Percentiles rank a stretch among this genome's conserved stretches.
These are phyloP conservation scores for Stygiomarasmius scandens DNA, from an alignment of 1,284 basidiomycete species.

Conservation along the genomic window DNA sequence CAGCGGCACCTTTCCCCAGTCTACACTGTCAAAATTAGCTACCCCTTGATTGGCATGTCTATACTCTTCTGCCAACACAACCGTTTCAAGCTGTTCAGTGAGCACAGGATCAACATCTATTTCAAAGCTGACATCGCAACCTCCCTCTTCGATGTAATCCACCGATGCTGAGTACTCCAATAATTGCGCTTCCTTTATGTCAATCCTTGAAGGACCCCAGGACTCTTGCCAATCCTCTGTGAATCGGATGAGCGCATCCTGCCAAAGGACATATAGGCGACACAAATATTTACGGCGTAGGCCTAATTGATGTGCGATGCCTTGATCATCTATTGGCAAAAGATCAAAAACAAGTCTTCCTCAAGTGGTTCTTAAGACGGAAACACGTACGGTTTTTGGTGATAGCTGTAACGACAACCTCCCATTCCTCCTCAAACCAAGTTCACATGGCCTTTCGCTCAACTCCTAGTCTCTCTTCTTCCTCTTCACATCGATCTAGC, in stretches of 20 bases:
- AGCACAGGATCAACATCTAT: not conserved
- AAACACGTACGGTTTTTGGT: not conserved
- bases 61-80: not conserved
- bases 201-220: not conserved
- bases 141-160: not conserved
- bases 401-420: not conserved
- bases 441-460: not conserved
- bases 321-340: not conserved
- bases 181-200: not conserved
- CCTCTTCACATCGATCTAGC: not conserved
- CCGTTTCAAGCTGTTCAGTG: not conserved
- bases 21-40: too few species aligned
- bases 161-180: not conserved
- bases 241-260: not conserved
- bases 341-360: not conserved
- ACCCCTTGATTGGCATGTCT: too few species aligned
- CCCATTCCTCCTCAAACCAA: conserved; percentile 7
- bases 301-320: not conserved
- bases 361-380: not conserved
- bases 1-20: too few species aligned
- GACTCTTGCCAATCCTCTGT: not conserved
- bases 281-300: not conserved
- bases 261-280: not conserved
- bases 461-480: not conserved
- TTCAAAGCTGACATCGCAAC: not conserved